Evolutionary conservation across 257 asterid genomes (phyloP).

Genomic region (Hygrophila difformis): DNA sequence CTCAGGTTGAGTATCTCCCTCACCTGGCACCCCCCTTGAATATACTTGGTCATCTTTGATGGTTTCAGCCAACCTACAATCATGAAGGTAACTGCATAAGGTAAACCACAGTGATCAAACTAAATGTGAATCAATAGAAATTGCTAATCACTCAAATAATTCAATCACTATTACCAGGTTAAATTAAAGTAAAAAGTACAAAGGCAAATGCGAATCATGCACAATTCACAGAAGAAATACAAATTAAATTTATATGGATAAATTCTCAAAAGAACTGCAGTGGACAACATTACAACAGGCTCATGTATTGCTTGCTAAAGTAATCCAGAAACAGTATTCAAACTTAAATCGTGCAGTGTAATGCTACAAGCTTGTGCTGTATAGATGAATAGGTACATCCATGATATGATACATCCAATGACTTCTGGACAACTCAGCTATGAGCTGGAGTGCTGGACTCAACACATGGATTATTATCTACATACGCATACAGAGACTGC

Average conservation of each 20-base stretch:
- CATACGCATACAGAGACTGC: no score
- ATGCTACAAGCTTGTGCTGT: background rate
- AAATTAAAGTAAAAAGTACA: background rate
- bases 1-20: slow-evolving; percentile 24
- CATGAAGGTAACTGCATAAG: slow-evolving; percentile 9
- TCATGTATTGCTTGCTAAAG: background rate
- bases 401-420: no score
- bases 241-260: no score
- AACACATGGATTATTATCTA: no score
- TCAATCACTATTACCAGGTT: background rate
- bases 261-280: background rate
- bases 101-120: background rate
- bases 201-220: slow-evolving; percentile 4
- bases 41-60: slow-evolving; percentile 16
- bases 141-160: background rate
- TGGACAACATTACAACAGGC: background rate
- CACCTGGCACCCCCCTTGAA: slow-evolving; percentile 17
- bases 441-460: no score
- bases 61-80: slow-evolving; percentile 44
- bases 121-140: background rate
- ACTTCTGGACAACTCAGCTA: no score
- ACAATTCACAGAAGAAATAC: background rate
- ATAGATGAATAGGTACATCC: background rate
- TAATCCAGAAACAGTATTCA: slow-evolving; percentile 2
- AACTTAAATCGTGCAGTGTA: background rate